Evolutionary conservation across 164 flowering plant species (phyloP).

Genomic region (Aristolochia californica): DNA sequence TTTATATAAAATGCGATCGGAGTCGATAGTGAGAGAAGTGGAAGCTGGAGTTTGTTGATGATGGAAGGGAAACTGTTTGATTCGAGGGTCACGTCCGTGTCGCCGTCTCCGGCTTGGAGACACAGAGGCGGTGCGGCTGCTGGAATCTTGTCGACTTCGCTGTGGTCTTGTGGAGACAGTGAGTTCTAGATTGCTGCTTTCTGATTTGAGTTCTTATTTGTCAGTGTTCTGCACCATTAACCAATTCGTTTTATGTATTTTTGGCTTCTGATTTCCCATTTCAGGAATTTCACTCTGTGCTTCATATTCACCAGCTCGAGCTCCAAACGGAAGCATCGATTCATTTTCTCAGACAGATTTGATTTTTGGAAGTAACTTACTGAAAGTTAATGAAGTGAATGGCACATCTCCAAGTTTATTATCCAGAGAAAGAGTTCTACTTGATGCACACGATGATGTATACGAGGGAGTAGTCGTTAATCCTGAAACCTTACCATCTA

Average conservation of each 20-base stretch:
- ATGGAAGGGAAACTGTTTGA: conserved; percentile 19
- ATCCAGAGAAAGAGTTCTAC: conserved; percentile 20
- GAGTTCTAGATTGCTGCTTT: background rate
- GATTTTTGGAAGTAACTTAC: conserved; percentile 15
- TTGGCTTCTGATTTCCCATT: conserved; percentile 2
- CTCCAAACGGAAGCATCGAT: conserved; percentile 18
- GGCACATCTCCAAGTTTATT: conserved; percentile 19
- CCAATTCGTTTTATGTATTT: no score
- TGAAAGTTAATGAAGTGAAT: conserved; percentile 29
- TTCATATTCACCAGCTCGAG: conserved; percentile 27
- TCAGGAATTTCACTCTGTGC: conserved; percentile 35
- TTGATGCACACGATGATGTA: conserved; percentile 57
- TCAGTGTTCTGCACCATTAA: background rate
- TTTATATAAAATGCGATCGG: conserved; percentile 8
- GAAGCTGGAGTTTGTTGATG: conserved; percentile 5
- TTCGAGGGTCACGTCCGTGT: conserved; percentile 3
- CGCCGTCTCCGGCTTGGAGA: conserved; percentile 1
- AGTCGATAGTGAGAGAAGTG: conserved; percentile 3
- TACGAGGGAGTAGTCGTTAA: conserved; percentile 70
- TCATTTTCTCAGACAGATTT: conserved; percentile 24
- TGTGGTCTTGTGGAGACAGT: conserved; percentile 2
- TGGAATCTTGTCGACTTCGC: conserved; percentile 1
- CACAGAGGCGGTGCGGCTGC: conserved; percentile 2
- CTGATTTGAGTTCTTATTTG: background rate
- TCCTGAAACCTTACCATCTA: conserved; percentile 47